phyloP scores from a whole-genome alignment of 768 basidiomycete genomes.

The Lentinula lateritia region DNA sequence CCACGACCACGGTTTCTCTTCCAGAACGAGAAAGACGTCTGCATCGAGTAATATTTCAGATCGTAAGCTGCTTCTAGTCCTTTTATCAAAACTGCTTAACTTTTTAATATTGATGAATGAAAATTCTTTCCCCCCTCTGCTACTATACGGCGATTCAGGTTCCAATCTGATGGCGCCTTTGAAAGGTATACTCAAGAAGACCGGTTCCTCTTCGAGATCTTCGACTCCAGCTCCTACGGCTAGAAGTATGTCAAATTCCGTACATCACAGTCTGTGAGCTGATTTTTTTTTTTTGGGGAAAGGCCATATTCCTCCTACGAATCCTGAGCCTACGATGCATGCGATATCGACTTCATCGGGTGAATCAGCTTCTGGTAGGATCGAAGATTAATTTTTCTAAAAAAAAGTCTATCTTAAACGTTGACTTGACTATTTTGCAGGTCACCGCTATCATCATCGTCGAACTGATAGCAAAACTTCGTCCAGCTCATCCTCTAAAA shows the following conservation, averaged over 20 bases:
- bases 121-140: too few species aligned
- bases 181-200: slow-evolving; percentile 6
- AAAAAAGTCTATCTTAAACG: neutral
- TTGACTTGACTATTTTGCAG: neutral
- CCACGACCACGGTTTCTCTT: neutral
- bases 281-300: neutral
- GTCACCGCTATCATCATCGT: neutral
- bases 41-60: slow-evolving; percentile 4
- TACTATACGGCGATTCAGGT: neutral
- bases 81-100: neutral
- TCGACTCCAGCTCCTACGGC: neutral
- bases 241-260: neutral
- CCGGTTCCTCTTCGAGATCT: neutral
- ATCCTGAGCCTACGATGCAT: neutral
- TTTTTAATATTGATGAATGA: too few species aligned
- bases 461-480: neutral
- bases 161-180: neutral
- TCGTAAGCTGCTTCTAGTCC: neutral
- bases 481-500: slow-evolving; percentile 1
- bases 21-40: slow-evolving; percentile 1
- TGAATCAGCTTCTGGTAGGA: neutral
- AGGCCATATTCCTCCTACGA: neutral
- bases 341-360: neutral
- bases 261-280: neutral
- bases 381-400: too few species aligned